Percentiles rank a stretch among this genome's conserved stretches.
phyloP scores from a whole-genome alignment of 805 yeast genomes.

The Tetrapisispora namnaoensis region DNA sequence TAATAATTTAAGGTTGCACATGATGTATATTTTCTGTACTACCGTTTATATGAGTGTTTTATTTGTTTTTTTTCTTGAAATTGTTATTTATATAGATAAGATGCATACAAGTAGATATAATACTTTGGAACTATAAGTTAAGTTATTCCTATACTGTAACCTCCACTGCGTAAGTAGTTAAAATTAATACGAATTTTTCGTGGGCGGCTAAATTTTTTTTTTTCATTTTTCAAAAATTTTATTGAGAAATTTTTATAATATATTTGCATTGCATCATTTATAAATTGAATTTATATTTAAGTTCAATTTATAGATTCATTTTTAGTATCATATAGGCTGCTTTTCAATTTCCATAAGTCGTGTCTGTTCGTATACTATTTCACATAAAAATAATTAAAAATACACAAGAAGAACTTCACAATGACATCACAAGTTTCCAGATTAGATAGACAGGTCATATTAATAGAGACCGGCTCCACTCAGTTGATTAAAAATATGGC shows the following conservation, averaged over 20 bases:
- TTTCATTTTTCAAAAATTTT: background rate
- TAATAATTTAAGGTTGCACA: too few relatives aligned
- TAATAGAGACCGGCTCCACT: constrained; percentile 88
- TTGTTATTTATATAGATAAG: background rate
- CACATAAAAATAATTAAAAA: background rate
- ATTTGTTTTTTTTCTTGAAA: background rate
- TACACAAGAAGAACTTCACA: background rate
- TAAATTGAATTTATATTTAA: background rate
- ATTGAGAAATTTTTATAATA: background rate
- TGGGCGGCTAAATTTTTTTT: constrained; percentile 2
- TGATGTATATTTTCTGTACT: too few relatives aligned
- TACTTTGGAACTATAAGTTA: too few relatives aligned
- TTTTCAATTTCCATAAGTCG: background rate
- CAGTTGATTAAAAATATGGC: constrained; percentile 91
- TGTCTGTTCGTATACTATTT: background rate
- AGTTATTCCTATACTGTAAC: too few relatives aligned
- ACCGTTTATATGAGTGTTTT: too few relatives aligned
- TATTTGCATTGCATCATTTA: background rate
- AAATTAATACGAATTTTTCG: background rate
- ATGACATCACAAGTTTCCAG: constrained; percentile 34
- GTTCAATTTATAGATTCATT: background rate
- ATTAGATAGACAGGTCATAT: constrained; percentile 36
- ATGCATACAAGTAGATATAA: too few relatives aligned
- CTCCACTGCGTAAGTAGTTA: background rate
- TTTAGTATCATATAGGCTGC: too few relatives aligned